These are phyloP conservation scores for Metschnikowia orientalis DNA, from an alignment of 805 yeast species.

Conservation along the genomic window DNA sequence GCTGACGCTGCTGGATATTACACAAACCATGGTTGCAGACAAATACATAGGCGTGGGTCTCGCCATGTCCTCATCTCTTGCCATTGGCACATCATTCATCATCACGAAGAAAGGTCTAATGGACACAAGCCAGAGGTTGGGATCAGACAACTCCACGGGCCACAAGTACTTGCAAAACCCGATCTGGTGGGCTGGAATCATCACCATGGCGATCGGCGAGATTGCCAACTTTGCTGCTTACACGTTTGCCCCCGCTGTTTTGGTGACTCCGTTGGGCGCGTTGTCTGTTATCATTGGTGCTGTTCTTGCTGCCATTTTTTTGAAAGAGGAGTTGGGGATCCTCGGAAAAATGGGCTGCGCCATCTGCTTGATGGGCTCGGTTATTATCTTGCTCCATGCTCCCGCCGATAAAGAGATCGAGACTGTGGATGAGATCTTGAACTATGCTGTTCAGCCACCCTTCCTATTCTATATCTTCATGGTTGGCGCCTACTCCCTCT, in stretches of 20 bases:
- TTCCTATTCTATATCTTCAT: slow-evolving; percentile 61
- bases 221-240: slow-evolving; percentile 91
- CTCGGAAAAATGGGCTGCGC: slow-evolving; percentile 93
- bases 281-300: slow-evolving; percentile 89
- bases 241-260: slow-evolving; percentile 90
- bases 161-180: slow-evolving; percentile 77
- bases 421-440: slow-evolving; percentile 83
- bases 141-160: slow-evolving; percentile 53
- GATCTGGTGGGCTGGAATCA: slow-evolving; percentile 91
- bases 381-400: slow-evolving; percentile 84
- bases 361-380: slow-evolving; percentile 81
- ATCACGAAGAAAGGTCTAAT: slow-evolving; percentile 83
- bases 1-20: too few relatives aligned
- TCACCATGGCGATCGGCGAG: slow-evolving; percentile 88
- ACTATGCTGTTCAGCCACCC: slow-evolving; percentile 73
- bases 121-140: slow-evolving; percentile 57
- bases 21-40: slow-evolving; percentile 53
- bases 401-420: slow-evolving; percentile 89
- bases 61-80: slow-evolving; percentile 82
- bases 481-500: slow-evolving; percentile 64
- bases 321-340: slow-evolving; percentile 82
- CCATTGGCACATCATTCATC: slow-evolving; percentile 86
- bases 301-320: slow-evolving; percentile 76
- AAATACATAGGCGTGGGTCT: slow-evolving; percentile 85
- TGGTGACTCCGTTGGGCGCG: slow-evolving; percentile 91